Percentiles rank a stretch among this genome's conserved stretches.
Conservation (phyloP, 345 rosid genomes). For the Syzygium aqueum region DNA sequence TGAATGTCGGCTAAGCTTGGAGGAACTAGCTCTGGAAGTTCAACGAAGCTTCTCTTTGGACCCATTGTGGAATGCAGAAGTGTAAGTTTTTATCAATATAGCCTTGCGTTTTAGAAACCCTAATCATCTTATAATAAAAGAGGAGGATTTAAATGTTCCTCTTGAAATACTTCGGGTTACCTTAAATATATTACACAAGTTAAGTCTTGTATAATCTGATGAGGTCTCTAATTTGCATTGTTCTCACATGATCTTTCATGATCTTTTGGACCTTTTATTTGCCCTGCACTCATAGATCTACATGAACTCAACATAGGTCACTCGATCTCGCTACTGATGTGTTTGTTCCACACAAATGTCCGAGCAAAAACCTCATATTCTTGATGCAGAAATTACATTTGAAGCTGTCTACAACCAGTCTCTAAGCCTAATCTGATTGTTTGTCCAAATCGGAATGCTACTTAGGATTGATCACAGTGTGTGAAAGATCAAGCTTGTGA, state of each 20-base stretch:
- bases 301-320: background rate
- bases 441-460: background rate
- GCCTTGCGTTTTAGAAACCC: background rate
- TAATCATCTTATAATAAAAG: background rate
- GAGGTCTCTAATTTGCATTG: background rate
- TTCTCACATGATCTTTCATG: background rate
- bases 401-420: background rate
- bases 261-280: background rate
- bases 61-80: background rate
- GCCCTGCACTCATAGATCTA: background rate
- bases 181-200: background rate
- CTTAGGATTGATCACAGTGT: background rate
- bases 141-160: background rate
- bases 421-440: background rate
- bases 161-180: background rate
- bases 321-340: background rate
- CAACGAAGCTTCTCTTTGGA: conserved; percentile 52
- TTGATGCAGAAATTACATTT: background rate
- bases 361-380: background rate
- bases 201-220: background rate
- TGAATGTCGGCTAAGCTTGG: conserved; percentile 58
- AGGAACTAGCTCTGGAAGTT: conserved; percentile 78
- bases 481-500: background rate
- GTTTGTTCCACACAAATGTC: background rate
- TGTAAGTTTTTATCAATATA: background rate